phyloP scores from a whole-genome alignment of 2,329 filamentous ascomycete genomes.

The Cytospora chrysosperma region DNA sequence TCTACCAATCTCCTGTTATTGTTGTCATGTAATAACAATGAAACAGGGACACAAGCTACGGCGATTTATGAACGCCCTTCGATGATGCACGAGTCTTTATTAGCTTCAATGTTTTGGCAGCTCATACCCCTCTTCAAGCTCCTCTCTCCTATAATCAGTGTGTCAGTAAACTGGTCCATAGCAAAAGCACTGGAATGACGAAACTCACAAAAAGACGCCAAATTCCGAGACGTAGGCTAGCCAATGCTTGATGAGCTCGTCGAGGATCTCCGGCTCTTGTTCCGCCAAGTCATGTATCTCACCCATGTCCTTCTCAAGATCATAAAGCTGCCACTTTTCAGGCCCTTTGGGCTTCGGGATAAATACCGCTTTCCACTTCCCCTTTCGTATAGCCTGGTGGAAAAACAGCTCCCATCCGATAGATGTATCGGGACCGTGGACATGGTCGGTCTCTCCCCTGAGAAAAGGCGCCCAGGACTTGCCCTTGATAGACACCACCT shows the following conservation, averaged over 20 bases:
- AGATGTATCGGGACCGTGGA: neutral
- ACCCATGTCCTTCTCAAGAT: slow-evolving; percentile 1
- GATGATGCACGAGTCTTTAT: no score
- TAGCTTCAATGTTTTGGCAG: neutral
- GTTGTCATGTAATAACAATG: no score
- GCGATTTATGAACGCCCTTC: no score
- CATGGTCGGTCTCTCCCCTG: neutral
- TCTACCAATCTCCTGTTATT: no score
- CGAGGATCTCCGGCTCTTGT: neutral
- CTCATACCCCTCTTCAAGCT: neutral
- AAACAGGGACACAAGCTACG: no score
- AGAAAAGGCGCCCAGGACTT: slow-evolving; percentile 36
- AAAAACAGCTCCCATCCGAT: slow-evolving; percentile 11
- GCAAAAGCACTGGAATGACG: neutral
- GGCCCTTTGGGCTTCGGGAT: slow-evolving; percentile 5
- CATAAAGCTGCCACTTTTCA: slow-evolving; percentile 8
- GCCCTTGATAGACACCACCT: slow-evolving; percentile 36
- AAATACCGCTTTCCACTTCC: slow-evolving; percentile 3
- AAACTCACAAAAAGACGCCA: neutral
- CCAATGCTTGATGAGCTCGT: neutral
- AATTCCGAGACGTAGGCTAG: neutral
- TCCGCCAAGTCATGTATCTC: slow-evolving; percentile 8
- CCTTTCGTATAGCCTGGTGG: slow-evolving; percentile 6
- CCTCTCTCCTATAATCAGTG: neutral
- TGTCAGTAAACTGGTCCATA: neutral